Conservation (phyloP, 2,329 filamentous ascomycete genomes). For the Gremmenia infestans region DNA sequence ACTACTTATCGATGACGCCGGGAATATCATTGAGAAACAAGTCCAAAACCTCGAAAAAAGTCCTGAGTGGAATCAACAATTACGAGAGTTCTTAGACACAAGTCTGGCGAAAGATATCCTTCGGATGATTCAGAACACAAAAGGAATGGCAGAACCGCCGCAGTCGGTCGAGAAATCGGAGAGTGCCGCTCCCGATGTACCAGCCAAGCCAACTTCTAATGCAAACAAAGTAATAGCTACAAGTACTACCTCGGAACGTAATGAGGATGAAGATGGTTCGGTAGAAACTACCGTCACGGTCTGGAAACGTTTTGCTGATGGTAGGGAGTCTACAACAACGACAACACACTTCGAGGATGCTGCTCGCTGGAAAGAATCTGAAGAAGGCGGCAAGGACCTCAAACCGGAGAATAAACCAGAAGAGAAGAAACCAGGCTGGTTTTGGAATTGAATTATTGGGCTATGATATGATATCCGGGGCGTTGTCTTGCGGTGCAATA, state of each 20-base stretch:
- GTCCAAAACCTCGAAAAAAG: background rate
- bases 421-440: constrained; percentile 20
- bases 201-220: background rate
- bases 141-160: background rate
- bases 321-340: constrained; percentile 21
- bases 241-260: constrained; percentile 21
- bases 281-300: constrained; percentile 24
- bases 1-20: constrained; percentile 2
- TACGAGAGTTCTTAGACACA: background rate
- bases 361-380: background rate
- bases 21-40: constrained; percentile 1
- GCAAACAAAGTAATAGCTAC: constrained; percentile 21
- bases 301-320: constrained; percentile 26
- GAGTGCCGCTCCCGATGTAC: background rate
- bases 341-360: constrained; percentile 19
- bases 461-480: background rate
- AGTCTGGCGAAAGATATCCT: background rate
- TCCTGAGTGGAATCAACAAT: background rate
- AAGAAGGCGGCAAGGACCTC: background rate
- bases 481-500: background rate
- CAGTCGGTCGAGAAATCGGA: background rate
- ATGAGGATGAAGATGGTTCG: constrained; percentile 23
- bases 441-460: constrained; percentile 22
- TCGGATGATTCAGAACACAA: background rate
- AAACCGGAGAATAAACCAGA: constrained; percentile 3